A percentile compares a stretch with the other conserved stretches of the same genome.
phyloP scores from a whole-genome alignment of 164 flowering plant genomes.

The Magnolia officinalis region DNA sequence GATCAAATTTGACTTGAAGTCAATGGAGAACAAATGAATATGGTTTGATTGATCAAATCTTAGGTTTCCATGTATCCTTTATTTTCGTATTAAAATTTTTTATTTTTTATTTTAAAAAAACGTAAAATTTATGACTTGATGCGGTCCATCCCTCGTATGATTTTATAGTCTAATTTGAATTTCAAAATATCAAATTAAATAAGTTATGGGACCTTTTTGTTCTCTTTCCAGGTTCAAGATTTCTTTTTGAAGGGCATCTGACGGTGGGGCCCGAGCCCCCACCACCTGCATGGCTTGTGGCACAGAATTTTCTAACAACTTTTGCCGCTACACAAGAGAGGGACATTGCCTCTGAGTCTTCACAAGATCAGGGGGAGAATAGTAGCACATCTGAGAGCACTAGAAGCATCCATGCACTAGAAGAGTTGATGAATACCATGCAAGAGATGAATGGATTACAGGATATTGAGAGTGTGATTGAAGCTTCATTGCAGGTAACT shows the following conservation, averaged over 20 bases:
- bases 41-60: not conserved
- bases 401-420: constrained; percentile 6
- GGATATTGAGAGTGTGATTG: constrained; percentile 24
- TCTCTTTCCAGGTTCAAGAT: constrained; percentile 37
- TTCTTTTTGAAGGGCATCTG: constrained; percentile 92
- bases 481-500: constrained; percentile 33
- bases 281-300: constrained; percentile 74
- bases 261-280: constrained; percentile 95
- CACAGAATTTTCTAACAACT: constrained; percentile 43
- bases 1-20: no score
- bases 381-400: constrained; percentile 24
- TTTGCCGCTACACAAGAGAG: constrained; percentile 26
- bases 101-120: no score
- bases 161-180: not conserved
- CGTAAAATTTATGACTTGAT: not conserved
- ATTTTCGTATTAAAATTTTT: no score
- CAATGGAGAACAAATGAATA: not conserved
- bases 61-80: not conserved
- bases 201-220: not conserved
- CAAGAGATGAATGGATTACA: constrained; percentile 10
- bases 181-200: not conserved
- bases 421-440: constrained; percentile 16
- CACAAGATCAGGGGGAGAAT: constrained; percentile 26
- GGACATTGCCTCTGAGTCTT: constrained; percentile 38
- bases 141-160: not conserved